Evolutionary conservation across 148 eudicot species (phyloP), one percentile per base, ranked within the genome.

Genomic region (Cornus kousa): DNA sequence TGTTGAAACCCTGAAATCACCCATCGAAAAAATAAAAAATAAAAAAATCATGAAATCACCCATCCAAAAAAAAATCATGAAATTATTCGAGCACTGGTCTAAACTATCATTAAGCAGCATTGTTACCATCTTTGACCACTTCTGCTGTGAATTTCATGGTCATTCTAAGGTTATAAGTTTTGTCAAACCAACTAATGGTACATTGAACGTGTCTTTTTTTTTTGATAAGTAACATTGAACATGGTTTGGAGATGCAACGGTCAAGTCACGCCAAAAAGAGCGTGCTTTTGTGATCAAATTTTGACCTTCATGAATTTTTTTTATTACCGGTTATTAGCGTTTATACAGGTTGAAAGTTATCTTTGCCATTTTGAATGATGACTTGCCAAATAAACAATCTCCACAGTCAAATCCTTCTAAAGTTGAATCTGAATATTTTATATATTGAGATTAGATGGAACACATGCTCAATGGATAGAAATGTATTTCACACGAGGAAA

Each of bases 401-500:
- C 72, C 65, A 6, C 50, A 77, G 72, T 28, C 79, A 68, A 77
- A 9, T 31, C 43, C 31, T 50, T 23, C 46, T 50, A 32, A 40
- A 48, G 43, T 50, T 31, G 16, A 76, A 17, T 16, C 19, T 66
- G 32, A 16, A 7, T 60, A 6, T 32, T 57, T 74, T 2, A 59
- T 57, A 28, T 17, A 70, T 2, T 37, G 24, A 35, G 12, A 70
- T 35, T 70, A 37, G 43, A 32, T 11, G 9, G 22, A 40, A 16
- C 70, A 37, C 55, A 31, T 76, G 72, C 39, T n/a, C 71, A 43
- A 43, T 23, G 22, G 9, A 28, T 48, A 22, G 79, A 23, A 9
- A 28, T 46, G 4, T 32, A 67, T 60, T 82, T 69, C 71, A 55
- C 59, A 46, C 32, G n/a, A 37, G 19, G 68, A 69, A 77, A 67